Evolutionary conservation across 306 rosid species (phyloP), one percentile per base, ranked within the genome.

Genomic region (Prinsepia uniflora): DNA sequence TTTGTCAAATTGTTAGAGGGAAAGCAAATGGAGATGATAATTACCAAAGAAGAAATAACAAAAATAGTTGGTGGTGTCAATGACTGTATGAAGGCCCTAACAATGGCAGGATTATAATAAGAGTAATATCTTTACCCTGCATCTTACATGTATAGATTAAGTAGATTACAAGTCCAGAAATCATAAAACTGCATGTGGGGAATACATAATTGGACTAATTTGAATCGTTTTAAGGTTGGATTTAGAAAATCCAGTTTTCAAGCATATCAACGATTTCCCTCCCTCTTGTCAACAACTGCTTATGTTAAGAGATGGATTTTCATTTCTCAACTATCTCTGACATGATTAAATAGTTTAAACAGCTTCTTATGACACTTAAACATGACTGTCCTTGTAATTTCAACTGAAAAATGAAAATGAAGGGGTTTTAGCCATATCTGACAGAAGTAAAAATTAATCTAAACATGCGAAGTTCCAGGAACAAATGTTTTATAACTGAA

Each of bases 41-140:
- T 39, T 69, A 72, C 34, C 72, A 68, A 43, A 45, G 42, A 63
- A 75, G 53, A 64, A 17, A 59, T 39, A 74, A 56, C 10, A 56
- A 50, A 42, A 68, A 67, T 12, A 10, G 22, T 10, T 20, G 10
- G n/a, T 69, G 63, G 24, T 70, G 73, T 63, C 54, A 63, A 53
- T 67, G 62, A 62, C 66, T 61, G 67, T 68, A 79, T 70, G 73
- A 47, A 47, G 63, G 47, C 53, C 69, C 46, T 18, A 63, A 22
- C 72, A 42, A 43, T 58, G 75, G 6, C 6, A 69, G 50, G 54
- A 19, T 19, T 49, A 52, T 68, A 47, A 49, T 18, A 68, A 1
- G n/a, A 68, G 3, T 52, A 12, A 70, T 43, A 4, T 15, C 53
- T 20, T 9, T 41, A 42, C 65, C 50, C 17, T 42, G 42, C 19